Conservation (phyloP, 192 early-diverging fungal genomes). For the Coemansia sp. region DNA sequence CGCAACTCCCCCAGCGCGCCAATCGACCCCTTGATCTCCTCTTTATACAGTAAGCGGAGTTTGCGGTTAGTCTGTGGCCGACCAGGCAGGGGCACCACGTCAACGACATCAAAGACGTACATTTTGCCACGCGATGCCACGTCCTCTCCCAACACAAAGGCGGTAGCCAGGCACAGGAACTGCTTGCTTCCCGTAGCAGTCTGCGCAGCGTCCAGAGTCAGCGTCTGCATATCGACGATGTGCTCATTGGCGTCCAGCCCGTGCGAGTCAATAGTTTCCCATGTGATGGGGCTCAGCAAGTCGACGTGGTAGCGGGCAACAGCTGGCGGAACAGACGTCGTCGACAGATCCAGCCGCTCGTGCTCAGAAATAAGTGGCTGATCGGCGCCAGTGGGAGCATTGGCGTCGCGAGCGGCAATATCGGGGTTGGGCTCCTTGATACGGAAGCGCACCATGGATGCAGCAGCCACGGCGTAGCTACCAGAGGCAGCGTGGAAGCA, state of each 20-base stretch:
- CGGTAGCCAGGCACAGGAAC: constrained; percentile 87
- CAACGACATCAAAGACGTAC: constrained; percentile 91
- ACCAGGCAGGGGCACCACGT: constrained; percentile 93
- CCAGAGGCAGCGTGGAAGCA: constrained; percentile 80
- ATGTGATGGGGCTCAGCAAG: constrained; percentile 89
- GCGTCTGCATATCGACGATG: constrained; percentile 70
- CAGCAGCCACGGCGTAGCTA: constrained; percentile 77
- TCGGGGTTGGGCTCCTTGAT: constrained; percentile 72
- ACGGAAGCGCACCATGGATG: constrained; percentile 61
- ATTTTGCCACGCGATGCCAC: constrained; percentile 84
- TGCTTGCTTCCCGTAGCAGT: constrained; percentile 80
- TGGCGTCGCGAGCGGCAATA: constrained; percentile 31
- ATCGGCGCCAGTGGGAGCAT: constrained; percentile 3
- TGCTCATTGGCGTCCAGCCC: constrained; percentile 81
- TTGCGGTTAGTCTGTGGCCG: constrained; percentile 92
- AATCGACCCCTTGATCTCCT: constrained; percentile 86
- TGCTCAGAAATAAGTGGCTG: constrained; percentile 36
- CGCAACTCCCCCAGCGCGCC: constrained; percentile 80
- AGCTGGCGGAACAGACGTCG: constrained; percentile 60
- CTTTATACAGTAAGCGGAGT: constrained; percentile 77
- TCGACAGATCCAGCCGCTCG: constrained; percentile 31
- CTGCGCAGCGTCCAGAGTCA: constrained; percentile 81
- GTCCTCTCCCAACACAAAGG: constrained; percentile 87
- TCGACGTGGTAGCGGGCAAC: constrained; percentile 70
- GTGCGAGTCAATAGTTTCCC: constrained; percentile 87